Conservation (phyloP, 805 yeast species). For the Saccharomyces cerevisiae region DNA sequence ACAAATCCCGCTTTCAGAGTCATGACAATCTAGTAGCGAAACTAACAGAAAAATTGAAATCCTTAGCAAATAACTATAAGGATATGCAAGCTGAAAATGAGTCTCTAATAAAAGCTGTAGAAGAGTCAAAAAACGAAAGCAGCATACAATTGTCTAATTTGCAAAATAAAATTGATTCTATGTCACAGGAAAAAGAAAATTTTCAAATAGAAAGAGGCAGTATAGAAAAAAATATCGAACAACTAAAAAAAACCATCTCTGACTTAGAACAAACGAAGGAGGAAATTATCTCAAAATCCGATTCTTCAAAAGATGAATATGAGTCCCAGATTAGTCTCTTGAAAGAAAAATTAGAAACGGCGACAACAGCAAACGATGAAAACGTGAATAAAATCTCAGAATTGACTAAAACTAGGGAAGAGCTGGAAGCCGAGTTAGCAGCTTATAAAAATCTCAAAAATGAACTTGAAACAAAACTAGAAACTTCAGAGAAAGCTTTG, state of each 20-base stretch:
- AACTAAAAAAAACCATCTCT: background rate
- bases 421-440: background rate
- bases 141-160: slow-evolving; percentile 8
- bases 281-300: background rate
- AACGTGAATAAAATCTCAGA: background rate
- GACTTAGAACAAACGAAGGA: background rate
- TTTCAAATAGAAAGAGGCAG: slow-evolving; percentile 5
- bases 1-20: slow-evolving; percentile 22
- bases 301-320: background rate
- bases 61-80: slow-evolving; percentile 32
- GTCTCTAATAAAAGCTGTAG: slow-evolving; percentile 10
- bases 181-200: slow-evolving; percentile 4
- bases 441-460: slow-evolving; percentile 1
- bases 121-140: slow-evolving; percentile 5
- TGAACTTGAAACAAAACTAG: background rate
- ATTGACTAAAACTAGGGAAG: background rate
- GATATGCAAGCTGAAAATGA: slow-evolving; percentile 22
- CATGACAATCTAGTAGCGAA: slow-evolving; percentile 34
- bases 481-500: background rate
- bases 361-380: slow-evolving; percentile 3
- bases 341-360: slow-evolving; percentile 8
- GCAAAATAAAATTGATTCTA: slow-evolving; percentile 7
- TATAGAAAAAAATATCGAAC: background rate
- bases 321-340: slow-evolving; percentile 6
- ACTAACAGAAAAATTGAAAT: slow-evolving; percentile 39